Evolutionary conservation across 2,329 filamentous ascomycete genomes (phyloP).

Genomic region (Rosellinia necatrix): DNA sequence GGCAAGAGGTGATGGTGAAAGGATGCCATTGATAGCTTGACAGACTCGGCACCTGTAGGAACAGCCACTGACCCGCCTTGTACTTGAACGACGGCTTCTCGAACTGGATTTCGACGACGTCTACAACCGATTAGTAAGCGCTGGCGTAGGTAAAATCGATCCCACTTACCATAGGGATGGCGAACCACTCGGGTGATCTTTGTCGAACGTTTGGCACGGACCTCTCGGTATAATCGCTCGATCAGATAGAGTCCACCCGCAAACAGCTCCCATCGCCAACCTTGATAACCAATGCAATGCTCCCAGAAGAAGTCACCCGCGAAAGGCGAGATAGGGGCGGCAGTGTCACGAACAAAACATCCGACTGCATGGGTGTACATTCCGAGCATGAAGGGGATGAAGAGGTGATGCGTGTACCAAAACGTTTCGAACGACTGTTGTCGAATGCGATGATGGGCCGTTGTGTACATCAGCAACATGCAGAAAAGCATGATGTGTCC

Average conservation of each 20-base stretch:
- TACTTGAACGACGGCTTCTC: slow-evolving; percentile 95
- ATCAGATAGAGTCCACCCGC: slow-evolving; percentile 83
- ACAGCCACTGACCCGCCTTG: slow-evolving; percentile 98
- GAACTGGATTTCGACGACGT: slow-evolving; percentile 97
- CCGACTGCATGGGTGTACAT: slow-evolving; percentile 96
- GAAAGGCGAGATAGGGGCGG: slow-evolving; percentile 77
- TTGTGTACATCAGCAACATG: slow-evolving; percentile 98
- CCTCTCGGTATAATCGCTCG: slow-evolving; percentile 89
- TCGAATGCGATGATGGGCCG: slow-evolving; percentile 87
- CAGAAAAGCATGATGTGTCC: slow-evolving; percentile 98
- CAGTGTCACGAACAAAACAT: slow-evolving; percentile 90
- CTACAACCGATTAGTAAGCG: slow-evolving; percentile 50
- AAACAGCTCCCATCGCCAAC: slow-evolving; percentile 95
- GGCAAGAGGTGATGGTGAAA: slow-evolving; percentile 98
- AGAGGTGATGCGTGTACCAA: slow-evolving; percentile 99
- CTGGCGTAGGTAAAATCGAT: not conserved
- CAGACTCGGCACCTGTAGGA: slow-evolving; percentile 88
- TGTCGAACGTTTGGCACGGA: slow-evolving; percentile 80
- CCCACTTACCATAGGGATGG: slow-evolving; percentile 81
- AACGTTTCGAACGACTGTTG: slow-evolving; percentile 98
- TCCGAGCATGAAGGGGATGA: slow-evolving; percentile 90
- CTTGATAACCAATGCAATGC: slow-evolving; percentile 93
- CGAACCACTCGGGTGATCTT: slow-evolving; percentile 92
- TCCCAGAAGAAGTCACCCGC: slow-evolving; percentile 81
- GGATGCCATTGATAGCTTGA: slow-evolving; percentile 96